Evolutionary conservation across 805 yeast species (phyloP).

Genomic region (Debaryomyces maramus): DNA sequence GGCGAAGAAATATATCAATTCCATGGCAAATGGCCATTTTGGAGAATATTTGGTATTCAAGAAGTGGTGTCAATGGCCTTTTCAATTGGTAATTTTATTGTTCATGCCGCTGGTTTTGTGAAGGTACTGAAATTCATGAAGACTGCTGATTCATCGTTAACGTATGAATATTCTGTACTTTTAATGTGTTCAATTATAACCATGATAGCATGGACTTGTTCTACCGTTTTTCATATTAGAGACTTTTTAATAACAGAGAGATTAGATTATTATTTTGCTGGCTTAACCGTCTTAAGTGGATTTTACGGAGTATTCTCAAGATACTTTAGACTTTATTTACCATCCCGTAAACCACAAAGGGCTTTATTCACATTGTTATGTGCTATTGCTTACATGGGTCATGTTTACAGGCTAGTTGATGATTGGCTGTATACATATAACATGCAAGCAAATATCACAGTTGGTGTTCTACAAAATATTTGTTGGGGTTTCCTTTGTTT

Average conservation of each 20-base stretch:
- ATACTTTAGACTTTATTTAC: slow-evolving; percentile 55
- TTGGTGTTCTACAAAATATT: slow-evolving; percentile 75
- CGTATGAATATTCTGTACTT: slow-evolving; percentile 29
- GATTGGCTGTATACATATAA: slow-evolving; percentile 93
- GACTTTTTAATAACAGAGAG: slow-evolving; percentile 80
- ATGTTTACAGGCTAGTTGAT: slow-evolving; percentile 60
- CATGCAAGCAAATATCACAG: slow-evolving; percentile 82
- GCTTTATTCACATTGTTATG: slow-evolving; percentile 42
- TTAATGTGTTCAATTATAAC: slow-evolving; percentile 60
- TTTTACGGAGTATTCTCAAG: slow-evolving; percentile 68
- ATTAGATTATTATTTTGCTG: slow-evolving; percentile 90
- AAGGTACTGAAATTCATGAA: slow-evolving; percentile 23
- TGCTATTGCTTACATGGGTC: slow-evolving; percentile 54
- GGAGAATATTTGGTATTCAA: slow-evolving; percentile 74
- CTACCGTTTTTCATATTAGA: slow-evolving; percentile 84
- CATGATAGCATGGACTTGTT: slow-evolving; percentile 84
- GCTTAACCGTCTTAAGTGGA: slow-evolving; percentile 79
- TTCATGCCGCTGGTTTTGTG: slow-evolving; percentile 51
- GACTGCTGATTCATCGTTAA: slow-evolving; percentile 6
- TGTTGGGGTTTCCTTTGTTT: slow-evolving; percentile 31
- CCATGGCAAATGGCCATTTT: slow-evolving; percentile 98
- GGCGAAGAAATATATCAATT: slow-evolving; percentile 72
- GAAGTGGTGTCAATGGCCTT: slow-evolving; percentile 81
- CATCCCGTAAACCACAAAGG: slow-evolving; percentile 23
- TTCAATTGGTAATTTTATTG: slow-evolving; percentile 50